A percentile compares a stretch with the other conserved stretches of the same genome.
These are phyloP conservation scores for Gymnopilus dilepis DNA, from an alignment of 768 basidiomycete species.

Conservation along the genomic window DNA sequence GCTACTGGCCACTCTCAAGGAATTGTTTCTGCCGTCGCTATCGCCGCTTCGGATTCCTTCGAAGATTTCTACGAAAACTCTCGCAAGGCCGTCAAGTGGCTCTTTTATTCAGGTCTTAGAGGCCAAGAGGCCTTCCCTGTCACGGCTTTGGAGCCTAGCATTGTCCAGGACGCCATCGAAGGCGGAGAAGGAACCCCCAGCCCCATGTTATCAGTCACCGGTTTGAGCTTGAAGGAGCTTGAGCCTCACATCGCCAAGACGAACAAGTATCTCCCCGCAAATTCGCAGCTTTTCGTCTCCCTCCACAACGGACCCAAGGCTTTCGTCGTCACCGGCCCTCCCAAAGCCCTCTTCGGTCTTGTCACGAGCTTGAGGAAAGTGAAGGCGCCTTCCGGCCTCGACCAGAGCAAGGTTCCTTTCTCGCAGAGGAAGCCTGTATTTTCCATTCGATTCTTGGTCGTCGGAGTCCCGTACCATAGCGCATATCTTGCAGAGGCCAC, in stretches of 20 bases:
- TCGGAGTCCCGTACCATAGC: conserved; percentile 97
- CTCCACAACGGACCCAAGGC: conserved; percentile 91
- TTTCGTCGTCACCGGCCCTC: conserved; percentile 92
- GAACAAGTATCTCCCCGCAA: conserved; percentile 81
- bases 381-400: conserved; percentile 83
- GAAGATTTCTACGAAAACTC: conserved; percentile 79
- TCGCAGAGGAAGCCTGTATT: conserved; percentile 96
- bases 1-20: conserved; percentile 98
- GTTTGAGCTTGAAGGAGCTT: conserved; percentile 76
- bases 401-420: conserved; percentile 93
- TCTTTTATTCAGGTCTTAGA: conserved; percentile 92
- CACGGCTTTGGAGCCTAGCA: conserved; percentile 84
- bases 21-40: conserved; percentile 89
- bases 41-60: conserved; percentile 79
- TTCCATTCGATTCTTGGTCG: conserved; percentile 90
- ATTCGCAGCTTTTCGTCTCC: conserved; percentile 84
- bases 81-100: conserved; percentile 85
- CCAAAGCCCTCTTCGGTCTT: conserved; percentile 91
- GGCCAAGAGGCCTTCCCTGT: conserved; percentile 96
- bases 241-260: conserved; percentile 85
- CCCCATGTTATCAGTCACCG: conserved; percentile 93
- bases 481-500: conserved; percentile 77
- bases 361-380: conserved; percentile 91
- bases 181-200: conserved; percentile 93
- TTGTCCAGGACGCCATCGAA: conserved; percentile 86